Evolutionary conservation across 306 rosid species (phyloP).

Genomic region (Luffa acutangula): DNA sequence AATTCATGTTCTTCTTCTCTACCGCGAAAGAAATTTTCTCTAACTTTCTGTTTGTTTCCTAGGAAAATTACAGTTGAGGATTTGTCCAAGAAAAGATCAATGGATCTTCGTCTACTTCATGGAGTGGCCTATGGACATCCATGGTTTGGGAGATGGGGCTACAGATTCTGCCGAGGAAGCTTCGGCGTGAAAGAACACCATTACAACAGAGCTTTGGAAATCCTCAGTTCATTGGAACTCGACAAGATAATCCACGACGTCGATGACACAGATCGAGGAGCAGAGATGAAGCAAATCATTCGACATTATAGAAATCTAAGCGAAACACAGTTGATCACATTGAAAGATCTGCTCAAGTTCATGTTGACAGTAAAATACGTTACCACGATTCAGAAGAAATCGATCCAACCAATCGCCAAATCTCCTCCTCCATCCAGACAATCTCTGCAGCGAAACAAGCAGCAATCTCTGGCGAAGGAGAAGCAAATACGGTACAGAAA

Average conservation of each 20-base stretch:
- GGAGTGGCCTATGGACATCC: constrained; percentile 85
- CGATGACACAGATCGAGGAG: constrained; percentile 5
- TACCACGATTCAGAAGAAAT: constrained; percentile 25
- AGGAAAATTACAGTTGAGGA: constrained; percentile 74
- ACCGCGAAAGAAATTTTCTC: not conserved
- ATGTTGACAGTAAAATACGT: constrained; percentile 72
- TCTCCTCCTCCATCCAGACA: constrained; percentile 24
- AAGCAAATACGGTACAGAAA: constrained; percentile 44
- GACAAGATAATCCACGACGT: constrained; percentile 1
- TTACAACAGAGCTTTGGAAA: constrained; percentile 44
- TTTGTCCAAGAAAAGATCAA: constrained; percentile 49
- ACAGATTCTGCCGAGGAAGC: constrained; percentile 61
- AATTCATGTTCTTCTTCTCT: not conserved
- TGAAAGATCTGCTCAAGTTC: constrained; percentile 64
- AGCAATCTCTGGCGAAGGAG: constrained; percentile 31
- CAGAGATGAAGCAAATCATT: constrained; percentile 52
- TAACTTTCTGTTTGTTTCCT: constrained; percentile 10
- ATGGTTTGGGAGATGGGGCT: constrained; percentile 95
- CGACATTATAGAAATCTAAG: constrained; percentile 64
- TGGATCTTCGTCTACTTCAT: constrained; percentile 81
- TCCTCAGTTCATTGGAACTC: constrained; percentile 39
- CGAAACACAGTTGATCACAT: constrained; percentile 52
- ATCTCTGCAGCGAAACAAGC: constrained; percentile 22
- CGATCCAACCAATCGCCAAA: constrained; percentile 2
- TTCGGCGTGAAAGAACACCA: constrained; percentile 48